Percentiles rank a stretch among this genome's conserved stretches.
phyloP scores from a whole-genome alignment of 176 grass and related monocot genomes.

The Oryza longistaminata region DNA sequence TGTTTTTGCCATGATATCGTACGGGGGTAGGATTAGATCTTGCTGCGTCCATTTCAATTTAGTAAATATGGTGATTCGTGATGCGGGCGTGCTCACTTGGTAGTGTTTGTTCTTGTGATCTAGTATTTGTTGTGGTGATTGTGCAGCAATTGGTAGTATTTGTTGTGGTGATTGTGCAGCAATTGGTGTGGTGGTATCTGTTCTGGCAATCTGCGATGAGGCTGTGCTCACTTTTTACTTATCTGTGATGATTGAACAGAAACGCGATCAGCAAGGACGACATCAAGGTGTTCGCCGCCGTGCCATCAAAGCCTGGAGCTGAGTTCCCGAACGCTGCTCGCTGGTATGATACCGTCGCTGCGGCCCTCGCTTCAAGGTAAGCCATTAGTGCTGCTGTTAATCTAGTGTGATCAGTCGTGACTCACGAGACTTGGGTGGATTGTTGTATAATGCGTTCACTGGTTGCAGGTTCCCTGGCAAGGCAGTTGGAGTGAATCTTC shows the following conservation, averaged over 20 bases:
- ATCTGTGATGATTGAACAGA: conserved; percentile 32
- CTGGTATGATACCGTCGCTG: conserved; percentile 68
- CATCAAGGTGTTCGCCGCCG: conserved; percentile 69
- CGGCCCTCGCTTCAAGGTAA: conserved; percentile 65
- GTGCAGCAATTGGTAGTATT: neutral
- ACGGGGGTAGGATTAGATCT: neutral
- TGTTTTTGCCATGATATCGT: neutral
- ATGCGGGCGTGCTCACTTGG: neutral
- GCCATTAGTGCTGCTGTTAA: neutral
- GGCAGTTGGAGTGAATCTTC: conserved; percentile 64
- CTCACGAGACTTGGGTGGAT: neutral
- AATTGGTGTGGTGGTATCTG: neutral
- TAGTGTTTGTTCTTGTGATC: neutral
- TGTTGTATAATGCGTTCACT: neutral
- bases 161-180: neutral
- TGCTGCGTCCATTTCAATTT: neutral
- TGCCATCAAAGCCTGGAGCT: conserved; percentile 60
- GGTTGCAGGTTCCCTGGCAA: conserved; percentile 75
- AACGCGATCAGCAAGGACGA: conserved; percentile 79
- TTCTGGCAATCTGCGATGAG: no score
- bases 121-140: neutral
- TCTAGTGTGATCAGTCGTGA: neutral
- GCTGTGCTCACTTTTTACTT: conserved; percentile 1
- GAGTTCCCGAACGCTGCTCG: conserved; percentile 63
- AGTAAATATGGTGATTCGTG: neutral